Base-by-base conservation (phyloP, 192 early-diverging fungal species). In the Entrophospora sp. region DNA sequence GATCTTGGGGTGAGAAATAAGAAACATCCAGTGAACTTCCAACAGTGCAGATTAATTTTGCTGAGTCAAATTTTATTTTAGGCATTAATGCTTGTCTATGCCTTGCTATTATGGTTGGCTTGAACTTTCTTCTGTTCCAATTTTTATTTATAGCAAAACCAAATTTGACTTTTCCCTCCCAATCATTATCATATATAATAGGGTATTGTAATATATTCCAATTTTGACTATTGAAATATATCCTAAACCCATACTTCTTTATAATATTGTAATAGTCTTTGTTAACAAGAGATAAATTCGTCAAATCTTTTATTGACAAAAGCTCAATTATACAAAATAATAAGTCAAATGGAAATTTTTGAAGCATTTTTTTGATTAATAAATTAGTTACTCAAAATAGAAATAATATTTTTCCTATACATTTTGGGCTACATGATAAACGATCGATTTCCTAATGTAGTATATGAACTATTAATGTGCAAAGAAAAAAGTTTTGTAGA, bases 171-270 rank as follows among this genome's bases (percentile, higher is more conserved):
- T 55, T 55, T 16, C 16, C 4, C 9, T 32, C 24, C 52, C 52
- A 55, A 32, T 55, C 25, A 18, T 46, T 22, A 46, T 52, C 13
- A 2, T 20, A 30, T 22, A 16, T 27, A 2, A 25, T 13, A 6
- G 52, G 14, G 6, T 32, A 5, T 31, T 31, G 52, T 55, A 55
- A 25, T 18, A 55, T 55, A 6, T 55, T 55, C 52, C 52, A 55
- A 27, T 55, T 55, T 55, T 55, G 52, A n/a, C 28, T 55, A 7
- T 16, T 55, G 13, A 31, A 55, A 30, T 55, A 55, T 55, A 55
- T 27, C 28, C 28, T 55, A 55, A 31, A 55, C 16, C 52, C 52
- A 31, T 55, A 32, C 28, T 55, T 27, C 5, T 32, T 27, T 32
- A 55, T 32, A 27, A 55, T 25, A 13, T 27, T 31, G 25, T 55